Base-by-base conservation (phyloP, 1,139 yeast genomes). In the Candida glucosophila region DNA sequence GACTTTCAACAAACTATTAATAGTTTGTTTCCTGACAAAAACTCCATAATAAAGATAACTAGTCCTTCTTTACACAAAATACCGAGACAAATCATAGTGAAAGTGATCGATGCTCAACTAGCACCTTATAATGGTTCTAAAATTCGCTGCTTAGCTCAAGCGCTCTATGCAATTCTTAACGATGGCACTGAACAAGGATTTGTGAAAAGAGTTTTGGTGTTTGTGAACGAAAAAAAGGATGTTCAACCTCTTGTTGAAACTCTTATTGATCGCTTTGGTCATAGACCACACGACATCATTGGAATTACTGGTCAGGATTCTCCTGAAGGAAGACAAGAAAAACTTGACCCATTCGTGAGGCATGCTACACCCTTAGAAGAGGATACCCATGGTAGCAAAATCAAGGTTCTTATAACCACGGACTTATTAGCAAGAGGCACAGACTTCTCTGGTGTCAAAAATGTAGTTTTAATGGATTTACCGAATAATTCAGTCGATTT, bases 351-450 rank as follows among this genome's bases (percentile, higher is more conserved):
- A 9, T 88, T 88, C 42, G 54, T 82, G 12, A 52, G 58, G 10
- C 77, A 85, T 1, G 78, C 78, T 2, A 59, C 58, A 28, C 50
- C 50, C 24, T 29, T 70, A 3, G 56, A 45, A 12, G 41, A 46
- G 12, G 56, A 47, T 25, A 35, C 36, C 2, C 52, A 50, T 21
- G 39, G 35, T 12, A 46, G 57, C 26, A 52, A 51, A 29, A 43
- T 55, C 12, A 78, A 78, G 40, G 79, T 90, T 0, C 59, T 90
- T 22, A 74, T 90, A 1, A 80, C 95, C n/a, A 86, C 97, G 0
- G 98, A 90, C 52, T 61, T 90, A 23, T 60, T 83, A 36, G 92
- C 96, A 1, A 65, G 98, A 43, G 98, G 98, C 1, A 58, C 90
- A 29, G 90, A 90, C 46, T 88, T 90, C 56, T 68, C 71, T 32